Conservation (phyloP, 352 stramenopile genomes). For the Globisporangium acanthophoron region DNA sequence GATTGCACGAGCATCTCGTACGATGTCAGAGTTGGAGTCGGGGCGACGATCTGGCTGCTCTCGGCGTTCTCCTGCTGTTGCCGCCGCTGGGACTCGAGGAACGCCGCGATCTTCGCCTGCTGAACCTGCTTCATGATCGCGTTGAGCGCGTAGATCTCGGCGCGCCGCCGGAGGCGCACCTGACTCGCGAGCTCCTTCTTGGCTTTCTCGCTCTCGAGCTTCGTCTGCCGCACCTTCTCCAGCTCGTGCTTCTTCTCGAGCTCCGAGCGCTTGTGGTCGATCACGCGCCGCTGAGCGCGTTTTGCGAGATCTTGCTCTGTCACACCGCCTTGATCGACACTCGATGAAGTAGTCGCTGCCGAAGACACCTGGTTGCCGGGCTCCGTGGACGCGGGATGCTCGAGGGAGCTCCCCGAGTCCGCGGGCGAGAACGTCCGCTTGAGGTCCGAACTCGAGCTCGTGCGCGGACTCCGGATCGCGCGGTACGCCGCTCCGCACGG, state of each 20-base stretch:
- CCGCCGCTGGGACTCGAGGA: slow-evolving; percentile 18
- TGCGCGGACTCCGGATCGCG: slow-evolving; percentile 39
- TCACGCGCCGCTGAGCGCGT: slow-evolving; percentile 44
- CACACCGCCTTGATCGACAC: background rate
- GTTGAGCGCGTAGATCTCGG: slow-evolving; percentile 75
- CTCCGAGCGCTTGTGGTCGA: slow-evolving; percentile 53
- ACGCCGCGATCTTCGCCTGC: slow-evolving; percentile 54
- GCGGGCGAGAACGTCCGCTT: slow-evolving; percentile 1
- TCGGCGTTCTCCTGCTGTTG: slow-evolving; percentile 25
- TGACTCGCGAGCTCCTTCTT: slow-evolving; percentile 37
- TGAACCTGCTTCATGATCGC: slow-evolving; percentile 54
- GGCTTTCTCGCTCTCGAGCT: slow-evolving; percentile 43
- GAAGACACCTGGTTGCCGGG: background rate
- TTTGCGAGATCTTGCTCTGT: slow-evolving; percentile 32
- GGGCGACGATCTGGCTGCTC: background rate
- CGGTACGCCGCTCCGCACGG: slow-evolving; percentile 42
- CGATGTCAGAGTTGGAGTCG: background rate
- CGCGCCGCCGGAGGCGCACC: slow-evolving; percentile 42
- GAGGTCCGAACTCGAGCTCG: slow-evolving; percentile 3
- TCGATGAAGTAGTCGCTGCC: background rate
- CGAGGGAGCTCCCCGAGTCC: slow-evolving; percentile 6
- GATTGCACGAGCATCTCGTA: slow-evolving; percentile 12
- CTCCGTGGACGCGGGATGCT: background rate
- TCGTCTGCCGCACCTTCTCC: slow-evolving; percentile 30
- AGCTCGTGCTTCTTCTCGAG: slow-evolving; percentile 44